These are phyloP conservation scores for Prunus mira DNA, from an alignment of 306 rosid species.

Conservation along the genomic window DNA sequence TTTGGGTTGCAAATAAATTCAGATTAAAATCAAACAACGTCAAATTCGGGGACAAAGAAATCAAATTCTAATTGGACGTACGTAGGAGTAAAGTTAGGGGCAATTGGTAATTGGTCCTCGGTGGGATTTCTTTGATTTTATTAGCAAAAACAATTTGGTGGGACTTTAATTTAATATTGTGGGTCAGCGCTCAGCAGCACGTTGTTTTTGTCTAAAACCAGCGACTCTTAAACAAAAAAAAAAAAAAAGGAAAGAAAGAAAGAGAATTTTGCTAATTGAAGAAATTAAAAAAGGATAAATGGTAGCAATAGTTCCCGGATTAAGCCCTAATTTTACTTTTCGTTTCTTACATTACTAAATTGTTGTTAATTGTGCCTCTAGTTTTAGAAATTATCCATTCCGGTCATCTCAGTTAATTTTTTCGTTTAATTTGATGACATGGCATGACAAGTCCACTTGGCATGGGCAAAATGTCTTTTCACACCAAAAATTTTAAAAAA, in stretches of 20 bases:
- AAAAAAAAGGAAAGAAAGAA: neutral
- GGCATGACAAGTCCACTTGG: no score
- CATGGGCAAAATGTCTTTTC: no score
- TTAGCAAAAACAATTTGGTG: neutral
- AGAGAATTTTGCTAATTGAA: no score
- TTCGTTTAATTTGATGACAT: no score
- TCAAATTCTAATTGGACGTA: neutral
- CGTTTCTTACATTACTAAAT: no score
- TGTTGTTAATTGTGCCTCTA: no score
- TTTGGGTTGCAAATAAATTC: neutral
- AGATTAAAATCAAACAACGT: neutral
- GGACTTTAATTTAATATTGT: neutral
- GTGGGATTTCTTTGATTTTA: neutral
- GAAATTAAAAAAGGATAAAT: no score
- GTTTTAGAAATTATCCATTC: no score
- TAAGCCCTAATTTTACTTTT: no score
- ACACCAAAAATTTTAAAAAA: no score
- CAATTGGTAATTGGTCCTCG: neutral
- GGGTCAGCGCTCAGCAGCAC: neutral
- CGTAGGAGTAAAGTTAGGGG: neutral
- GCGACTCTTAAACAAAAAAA: neutral
- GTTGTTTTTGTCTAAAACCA: slow-evolving; percentile 19
- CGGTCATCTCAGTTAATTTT: no score
- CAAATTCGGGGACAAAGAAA: neutral
- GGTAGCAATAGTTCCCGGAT: no score